Base-by-base conservation (phyloP, 108 stramenopile species). In the Aurantiochytrium sp. region DNA sequence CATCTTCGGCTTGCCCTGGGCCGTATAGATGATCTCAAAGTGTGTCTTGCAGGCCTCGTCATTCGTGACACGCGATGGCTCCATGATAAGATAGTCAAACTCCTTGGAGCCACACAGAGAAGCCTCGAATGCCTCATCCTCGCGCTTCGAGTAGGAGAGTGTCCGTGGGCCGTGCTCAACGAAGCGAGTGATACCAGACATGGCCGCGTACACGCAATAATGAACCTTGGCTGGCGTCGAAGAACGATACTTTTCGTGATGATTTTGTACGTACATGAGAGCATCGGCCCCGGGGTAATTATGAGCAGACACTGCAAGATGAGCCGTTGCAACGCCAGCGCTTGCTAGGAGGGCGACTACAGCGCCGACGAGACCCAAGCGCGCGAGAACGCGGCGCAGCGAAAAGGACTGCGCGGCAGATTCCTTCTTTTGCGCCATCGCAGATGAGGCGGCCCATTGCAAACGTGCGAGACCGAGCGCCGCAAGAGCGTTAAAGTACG, bases 401-500 rank as follows among this genome's bases (percentile, higher is more conserved):
- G 44, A 60, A 4, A 12, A 60, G 5, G 58, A 28, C 12, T 5
- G 18, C 21, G 51, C 72, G 6, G 19, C 19, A 43, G 89, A 5
- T 89, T 29, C 23, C 76, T 14, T 5, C 45, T 10, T 49, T 44
- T n/a, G 14, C 60, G 25, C 14, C 60, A n/a, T 35, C 35, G 35
- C 35, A 35, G 35, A 35, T 35, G 21, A 29, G 21, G 64, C 51
- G 4, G 42, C 29, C 45, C 60, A 35, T 6, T 18, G 23, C 60
- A 97, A 58, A 8, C 93, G 90, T 51, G 91, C 93, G 91, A 96
- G 88, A 0, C 95, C 96, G 47, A 94, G 90, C 35, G 96, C 98
- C 18, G 96, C 96, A 58, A 91, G 94, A 25, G 96, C 87, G 91
- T 95, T 96, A 64, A 98, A 92, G 28, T 97, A 93, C 35, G 97